Percentiles rank a stretch among this genome's conserved stretches.
Evolutionary conservation across 441 rosid species (phyloP).

Genomic region (Bruguiera hainesii): DNA sequence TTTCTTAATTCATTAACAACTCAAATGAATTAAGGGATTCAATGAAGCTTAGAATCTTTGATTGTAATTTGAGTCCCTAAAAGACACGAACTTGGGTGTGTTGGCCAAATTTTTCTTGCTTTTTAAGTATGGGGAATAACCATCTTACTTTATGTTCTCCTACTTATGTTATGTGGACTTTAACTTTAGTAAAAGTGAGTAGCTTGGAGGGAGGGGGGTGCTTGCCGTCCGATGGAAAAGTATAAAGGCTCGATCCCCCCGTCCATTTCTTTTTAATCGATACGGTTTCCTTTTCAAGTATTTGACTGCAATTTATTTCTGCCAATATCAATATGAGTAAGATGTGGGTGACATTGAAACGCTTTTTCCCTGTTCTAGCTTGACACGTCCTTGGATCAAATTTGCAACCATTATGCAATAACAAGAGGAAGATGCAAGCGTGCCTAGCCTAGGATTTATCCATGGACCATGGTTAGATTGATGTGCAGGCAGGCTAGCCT

Average conservation of each 20-base stretch:
- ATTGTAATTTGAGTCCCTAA: conserved; percentile 22
- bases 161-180: conserved; percentile 2
- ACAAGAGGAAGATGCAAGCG: neutral
- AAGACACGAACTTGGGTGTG: conserved; percentile 40
- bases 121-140: conserved; percentile 21
- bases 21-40: conserved; percentile 8
- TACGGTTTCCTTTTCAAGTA: conserved; percentile 2
- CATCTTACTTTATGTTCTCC: conserved; percentile 22
- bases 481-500: neutral
- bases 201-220: conserved; percentile 3
- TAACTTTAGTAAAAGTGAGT: conserved; percentile 29
- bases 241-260: conserved; percentile 4
- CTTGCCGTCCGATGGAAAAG: conserved; percentile 28
- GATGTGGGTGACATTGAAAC: conserved; percentile 17
- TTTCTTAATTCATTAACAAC: conserved; percentile 26
- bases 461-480: neutral
- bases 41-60: conserved; percentile 37
- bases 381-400: neutral
- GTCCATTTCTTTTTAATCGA: conserved; percentile 1
- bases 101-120: conserved; percentile 31
- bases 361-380: neutral
- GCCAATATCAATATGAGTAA: conserved; percentile 19
- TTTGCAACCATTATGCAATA: neutral
- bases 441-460: neutral
- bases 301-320: conserved; percentile 25